Conservation (phyloP, 2,329 filamentous ascomycete genomes). For the Tolypocladium cylindrosporum region DNA sequence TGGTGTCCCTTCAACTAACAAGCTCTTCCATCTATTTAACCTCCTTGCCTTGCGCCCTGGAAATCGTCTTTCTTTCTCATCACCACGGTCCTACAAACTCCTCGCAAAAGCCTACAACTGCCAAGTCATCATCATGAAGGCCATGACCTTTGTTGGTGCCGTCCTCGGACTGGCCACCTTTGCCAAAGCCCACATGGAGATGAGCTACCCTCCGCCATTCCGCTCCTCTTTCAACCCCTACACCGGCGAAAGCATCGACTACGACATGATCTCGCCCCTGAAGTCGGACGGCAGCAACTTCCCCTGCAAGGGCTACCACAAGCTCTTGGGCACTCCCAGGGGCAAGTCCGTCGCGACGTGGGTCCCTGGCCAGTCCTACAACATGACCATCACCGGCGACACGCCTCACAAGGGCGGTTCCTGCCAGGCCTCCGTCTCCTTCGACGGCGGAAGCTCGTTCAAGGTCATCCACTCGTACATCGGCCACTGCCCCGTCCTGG, state of each 20-base stretch:
- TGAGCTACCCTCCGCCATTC: conserved; percentile 41
- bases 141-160: conserved; percentile 6
- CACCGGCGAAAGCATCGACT: conserved; percentile 45
- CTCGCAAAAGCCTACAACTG: background rate
- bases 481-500: conserved; percentile 39
- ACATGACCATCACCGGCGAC: conserved; percentile 53
- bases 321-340: conserved; percentile 33
- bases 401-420: conserved; percentile 60
- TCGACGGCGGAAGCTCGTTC: conserved; percentile 61
- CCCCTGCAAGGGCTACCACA: conserved; percentile 62
- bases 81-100: background rate
- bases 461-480: conserved; percentile 53
- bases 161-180: conserved; percentile 31
- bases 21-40: background rate
- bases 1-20: no score
- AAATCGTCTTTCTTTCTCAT: background rate
- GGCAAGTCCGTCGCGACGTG: conserved; percentile 51
- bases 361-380: conserved; percentile 49
- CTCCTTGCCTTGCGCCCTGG: background rate
- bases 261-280: conserved; percentile 62
- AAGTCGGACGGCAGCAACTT: conserved; percentile 51
- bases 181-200: conserved; percentile 46
- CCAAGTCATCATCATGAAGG: background rate
- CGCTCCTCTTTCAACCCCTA: conserved; percentile 42
- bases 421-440: conserved; percentile 67